phyloP scores from a whole-genome alignment of 805 yeast species.

The Lipomyces orientalis region DNA sequence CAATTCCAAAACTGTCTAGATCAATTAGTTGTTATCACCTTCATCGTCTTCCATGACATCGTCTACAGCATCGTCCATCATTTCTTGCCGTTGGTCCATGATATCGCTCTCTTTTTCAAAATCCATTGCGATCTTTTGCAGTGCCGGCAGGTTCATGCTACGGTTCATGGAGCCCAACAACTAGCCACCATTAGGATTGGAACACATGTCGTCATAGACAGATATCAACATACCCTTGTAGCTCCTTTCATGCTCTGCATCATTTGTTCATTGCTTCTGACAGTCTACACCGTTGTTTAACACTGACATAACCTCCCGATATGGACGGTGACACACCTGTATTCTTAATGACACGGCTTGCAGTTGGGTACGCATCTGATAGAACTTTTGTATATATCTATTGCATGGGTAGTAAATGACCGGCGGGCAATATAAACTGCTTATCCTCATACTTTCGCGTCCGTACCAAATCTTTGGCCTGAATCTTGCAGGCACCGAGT shows the following conservation, averaged over 20 bases:
- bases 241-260: conserved; percentile 94
- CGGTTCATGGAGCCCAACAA: conserved; percentile 85
- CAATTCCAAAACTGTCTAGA: background rate
- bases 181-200: conserved; percentile 20
- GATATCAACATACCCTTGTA: conserved; percentile 52
- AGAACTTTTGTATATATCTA: conserved; percentile 78
- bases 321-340: conserved; percentile 51
- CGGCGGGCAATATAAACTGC: conserved; percentile 32
- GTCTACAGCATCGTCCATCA: conserved; percentile 98
- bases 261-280: conserved; percentile 94
- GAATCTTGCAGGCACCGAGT: conserved; percentile 85
- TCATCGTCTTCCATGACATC: conserved; percentile 93
- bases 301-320: background rate
- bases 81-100: conserved; percentile 98
- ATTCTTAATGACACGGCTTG: conserved; percentile 93
- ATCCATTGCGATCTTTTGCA: conserved; percentile 90
- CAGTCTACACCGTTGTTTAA: conserved; percentile 52
- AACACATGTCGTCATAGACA: background rate
- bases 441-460: conserved; percentile 58
- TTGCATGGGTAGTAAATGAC: background rate
- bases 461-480: conserved; percentile 92
- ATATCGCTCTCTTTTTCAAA: conserved; percentile 92
- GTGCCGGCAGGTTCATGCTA: conserved; percentile 87
- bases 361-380: conserved; percentile 89
- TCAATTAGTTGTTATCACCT: conserved; percentile 41